Evolutionary conservation across 768 basidiomycete species (phyloP).

Genomic region (Boletus reticulatus): DNA sequence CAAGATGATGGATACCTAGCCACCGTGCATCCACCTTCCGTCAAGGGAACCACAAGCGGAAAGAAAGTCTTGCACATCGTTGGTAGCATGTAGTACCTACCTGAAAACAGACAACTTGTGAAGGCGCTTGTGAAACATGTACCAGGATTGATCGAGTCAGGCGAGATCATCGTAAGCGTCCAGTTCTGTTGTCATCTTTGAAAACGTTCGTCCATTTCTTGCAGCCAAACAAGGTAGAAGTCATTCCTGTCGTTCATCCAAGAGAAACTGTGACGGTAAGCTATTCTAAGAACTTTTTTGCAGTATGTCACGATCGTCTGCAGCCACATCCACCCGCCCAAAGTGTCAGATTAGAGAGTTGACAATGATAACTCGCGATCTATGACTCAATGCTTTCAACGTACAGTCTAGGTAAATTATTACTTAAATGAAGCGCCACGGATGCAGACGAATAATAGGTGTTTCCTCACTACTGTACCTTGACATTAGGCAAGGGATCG

Average conservation of each 20-base stretch:
- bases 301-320: background rate
- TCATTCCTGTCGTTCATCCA: constrained; percentile 23
- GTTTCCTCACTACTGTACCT: no score
- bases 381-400: no score
- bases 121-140: background rate
- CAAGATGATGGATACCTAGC: constrained; percentile 24
- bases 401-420: no score
- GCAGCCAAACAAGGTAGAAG: background rate
- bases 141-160: background rate
- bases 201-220: background rate
- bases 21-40: background rate
- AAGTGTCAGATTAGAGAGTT: no score
- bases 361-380: no score
- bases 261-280: constrained; percentile 22
- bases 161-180: background rate
- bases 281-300: no score
- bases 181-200: background rate
- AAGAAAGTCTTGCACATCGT: background rate
- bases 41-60: constrained; percentile 1
- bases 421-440: no score
- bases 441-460: no score
- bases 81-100: background rate
- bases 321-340: background rate
- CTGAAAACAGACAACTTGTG: background rate
- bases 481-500: no score